phyloP scores from a whole-genome alignment of 164 flowering plant genomes.

The Chimonanthus salicifolius region DNA sequence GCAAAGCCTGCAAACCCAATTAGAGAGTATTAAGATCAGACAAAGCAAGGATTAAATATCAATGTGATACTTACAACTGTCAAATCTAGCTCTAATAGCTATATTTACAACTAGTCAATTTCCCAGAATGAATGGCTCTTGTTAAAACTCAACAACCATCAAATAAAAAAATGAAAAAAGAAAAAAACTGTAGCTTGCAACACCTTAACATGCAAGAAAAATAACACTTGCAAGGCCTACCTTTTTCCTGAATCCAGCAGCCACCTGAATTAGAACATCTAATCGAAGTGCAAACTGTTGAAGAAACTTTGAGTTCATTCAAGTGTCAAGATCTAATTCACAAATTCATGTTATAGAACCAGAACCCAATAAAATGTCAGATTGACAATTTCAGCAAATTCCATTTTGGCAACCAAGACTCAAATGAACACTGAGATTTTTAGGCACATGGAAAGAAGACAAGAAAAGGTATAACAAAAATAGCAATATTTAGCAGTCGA shows the following conservation, averaged over 20 bases:
- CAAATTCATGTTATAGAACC: background rate
- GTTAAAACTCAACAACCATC: background rate
- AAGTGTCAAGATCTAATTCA: background rate
- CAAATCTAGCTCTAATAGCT: background rate
- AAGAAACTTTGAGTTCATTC: background rate
- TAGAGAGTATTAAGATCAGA: background rate
- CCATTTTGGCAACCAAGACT: background rate
- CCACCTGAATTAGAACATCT: background rate
- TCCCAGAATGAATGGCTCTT: background rate
- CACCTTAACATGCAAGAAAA: background rate
- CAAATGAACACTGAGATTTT: too few species aligned
- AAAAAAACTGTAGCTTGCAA: too few species aligned
- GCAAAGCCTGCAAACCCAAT: constrained; percentile 1
- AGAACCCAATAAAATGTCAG: background rate
- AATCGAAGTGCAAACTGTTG: background rate
- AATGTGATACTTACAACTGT: background rate
- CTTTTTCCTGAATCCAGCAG: background rate
- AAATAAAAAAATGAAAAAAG: background rate
- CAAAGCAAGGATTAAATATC: background rate
- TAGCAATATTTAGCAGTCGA: background rate
- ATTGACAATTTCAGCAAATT: background rate
- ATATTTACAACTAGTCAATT: background rate
- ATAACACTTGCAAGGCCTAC: background rate
- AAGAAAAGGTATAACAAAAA: too few species aligned
- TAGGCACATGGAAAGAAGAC: too few species aligned